phyloP scores from a whole-genome alignment of 129 eudicot species.

The Lactuca sativa region DNA sequence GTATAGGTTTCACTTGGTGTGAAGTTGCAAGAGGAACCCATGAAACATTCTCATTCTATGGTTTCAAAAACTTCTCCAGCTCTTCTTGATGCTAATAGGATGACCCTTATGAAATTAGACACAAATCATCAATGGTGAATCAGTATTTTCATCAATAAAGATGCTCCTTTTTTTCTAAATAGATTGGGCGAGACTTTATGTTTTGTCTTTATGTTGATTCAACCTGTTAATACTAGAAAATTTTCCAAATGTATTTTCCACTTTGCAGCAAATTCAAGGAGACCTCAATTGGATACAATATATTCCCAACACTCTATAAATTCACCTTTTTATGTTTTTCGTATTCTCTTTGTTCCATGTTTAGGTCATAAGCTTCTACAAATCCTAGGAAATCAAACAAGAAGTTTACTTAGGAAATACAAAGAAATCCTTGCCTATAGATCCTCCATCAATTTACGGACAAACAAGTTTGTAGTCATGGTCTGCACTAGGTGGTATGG shows the following conservation, averaged over 20 bases:
- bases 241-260: conserved; percentile 64
- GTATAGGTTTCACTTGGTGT: conserved; percentile 29
- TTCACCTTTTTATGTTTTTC: neutral
- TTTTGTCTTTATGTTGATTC: conserved; percentile 44
- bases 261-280: conserved; percentile 85
- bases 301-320: conserved; percentile 20
- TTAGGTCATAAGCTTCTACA: conserved; percentile 10
- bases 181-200: conserved; percentile 15
- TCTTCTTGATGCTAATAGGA: conserved; percentile 66
- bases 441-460: conserved; percentile 60
- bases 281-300: conserved; percentile 63
- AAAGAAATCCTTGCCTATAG: conserved; percentile 43
- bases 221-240: conserved; percentile 74
- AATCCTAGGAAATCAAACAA: conserved; percentile 55
- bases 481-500: no score
- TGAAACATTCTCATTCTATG: conserved; percentile 67
- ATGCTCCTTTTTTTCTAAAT: neutral
- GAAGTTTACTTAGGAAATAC: conserved; percentile 64
- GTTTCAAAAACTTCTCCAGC: conserved; percentile 58
- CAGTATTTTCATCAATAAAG: neutral
- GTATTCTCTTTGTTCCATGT: conserved; percentile 8
- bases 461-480: conserved; percentile 71
- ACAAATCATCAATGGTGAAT: conserved; percentile 73
- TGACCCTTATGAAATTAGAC: conserved; percentile 73
- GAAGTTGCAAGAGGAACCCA: conserved; percentile 56